Evolutionary conservation across 257 asterid genomes (phyloP).

Genomic region (Coffea eugenioides): DNA sequence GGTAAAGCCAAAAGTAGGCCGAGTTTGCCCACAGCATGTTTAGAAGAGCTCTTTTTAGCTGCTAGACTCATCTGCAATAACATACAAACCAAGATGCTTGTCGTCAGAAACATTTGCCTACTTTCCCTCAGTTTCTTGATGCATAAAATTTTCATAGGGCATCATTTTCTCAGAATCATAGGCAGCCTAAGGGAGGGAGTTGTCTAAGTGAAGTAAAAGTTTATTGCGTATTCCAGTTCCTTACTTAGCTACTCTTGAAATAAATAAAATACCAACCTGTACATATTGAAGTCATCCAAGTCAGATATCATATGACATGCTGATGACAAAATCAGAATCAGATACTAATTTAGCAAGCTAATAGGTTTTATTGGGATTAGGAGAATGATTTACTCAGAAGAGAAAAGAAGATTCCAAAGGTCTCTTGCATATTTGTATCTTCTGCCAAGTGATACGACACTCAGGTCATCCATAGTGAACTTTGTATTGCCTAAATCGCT

Average conservation of each 20-base stretch:
- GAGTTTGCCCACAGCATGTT: slow-evolving; percentile 18
- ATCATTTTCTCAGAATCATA: background rate
- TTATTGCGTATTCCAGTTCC: background rate
- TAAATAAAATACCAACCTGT: background rate
- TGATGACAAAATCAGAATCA: background rate
- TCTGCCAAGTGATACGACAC: background rate
- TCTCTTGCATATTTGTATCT: slow-evolving; percentile 47
- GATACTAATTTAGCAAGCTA: background rate
- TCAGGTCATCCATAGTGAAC: background rate
- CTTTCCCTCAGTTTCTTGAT: background rate
- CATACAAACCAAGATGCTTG: background rate
- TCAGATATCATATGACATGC: background rate
- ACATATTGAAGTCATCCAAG: background rate
- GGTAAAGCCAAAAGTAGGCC: slow-evolving; percentile 17
- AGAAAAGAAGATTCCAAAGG: slow-evolving; percentile 5
- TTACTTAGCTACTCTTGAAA: background rate
- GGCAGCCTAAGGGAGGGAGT: background rate
- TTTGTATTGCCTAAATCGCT: background rate
- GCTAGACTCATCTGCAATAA: slow-evolving; percentile 46
- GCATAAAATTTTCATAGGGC: background rate
- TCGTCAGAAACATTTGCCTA: background rate
- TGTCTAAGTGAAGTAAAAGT: background rate
- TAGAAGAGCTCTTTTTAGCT: slow-evolving; percentile 21
- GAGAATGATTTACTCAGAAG: background rate
- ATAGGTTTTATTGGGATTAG: background rate